Conservation (phyloP, 2,329 filamentous ascomycete genomes). For the Aspergillus sp. region DNA sequence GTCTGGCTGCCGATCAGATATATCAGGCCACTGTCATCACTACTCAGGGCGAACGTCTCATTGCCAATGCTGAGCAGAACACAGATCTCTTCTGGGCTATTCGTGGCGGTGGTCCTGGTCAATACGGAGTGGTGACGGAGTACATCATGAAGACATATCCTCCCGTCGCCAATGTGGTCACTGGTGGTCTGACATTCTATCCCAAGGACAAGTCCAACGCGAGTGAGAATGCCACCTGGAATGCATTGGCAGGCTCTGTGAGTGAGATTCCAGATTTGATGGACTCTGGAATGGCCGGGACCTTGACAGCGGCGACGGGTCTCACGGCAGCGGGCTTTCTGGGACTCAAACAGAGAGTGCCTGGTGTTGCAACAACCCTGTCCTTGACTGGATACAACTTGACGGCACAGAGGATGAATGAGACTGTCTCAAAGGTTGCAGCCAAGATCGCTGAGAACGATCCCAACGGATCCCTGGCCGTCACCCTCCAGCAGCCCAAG, state of each 20-base stretch:
- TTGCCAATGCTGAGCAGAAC: conserved; percentile 31
- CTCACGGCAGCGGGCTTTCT: conserved; percentile 5
- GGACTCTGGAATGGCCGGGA: conserved; percentile 21
- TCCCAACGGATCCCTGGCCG: not conserved
- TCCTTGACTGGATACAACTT: conserved; percentile 22
- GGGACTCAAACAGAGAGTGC: conserved; percentile 1
- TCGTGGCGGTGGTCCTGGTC: conserved; percentile 40
- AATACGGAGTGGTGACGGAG: conserved; percentile 17
- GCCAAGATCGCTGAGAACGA: not conserved
- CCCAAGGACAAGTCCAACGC: not conserved
- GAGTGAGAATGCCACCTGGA: conserved; percentile 26
- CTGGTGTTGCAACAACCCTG: conserved; percentile 2
- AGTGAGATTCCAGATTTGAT: conserved; percentile 13
- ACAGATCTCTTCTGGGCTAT: conserved; percentile 50
- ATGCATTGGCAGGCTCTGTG: conserved; percentile 25
- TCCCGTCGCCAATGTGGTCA: conserved; percentile 12
- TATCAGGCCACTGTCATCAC: conserved; percentile 22
- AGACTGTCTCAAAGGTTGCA: conserved; percentile 11
- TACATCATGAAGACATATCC: conserved; percentile 15
- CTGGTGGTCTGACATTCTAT: conserved; percentile 7
- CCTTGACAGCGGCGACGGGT: conserved; percentile 19
- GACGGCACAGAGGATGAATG: conserved; percentile 11
- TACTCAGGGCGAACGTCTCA: conserved; percentile 28
- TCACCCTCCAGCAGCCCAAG: conserved; percentile 3
- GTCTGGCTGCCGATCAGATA: conserved; percentile 21